phyloP scores from a whole-genome alignment of 176 grass and related monocot species.

The Rhynchospora tenuis region DNA sequence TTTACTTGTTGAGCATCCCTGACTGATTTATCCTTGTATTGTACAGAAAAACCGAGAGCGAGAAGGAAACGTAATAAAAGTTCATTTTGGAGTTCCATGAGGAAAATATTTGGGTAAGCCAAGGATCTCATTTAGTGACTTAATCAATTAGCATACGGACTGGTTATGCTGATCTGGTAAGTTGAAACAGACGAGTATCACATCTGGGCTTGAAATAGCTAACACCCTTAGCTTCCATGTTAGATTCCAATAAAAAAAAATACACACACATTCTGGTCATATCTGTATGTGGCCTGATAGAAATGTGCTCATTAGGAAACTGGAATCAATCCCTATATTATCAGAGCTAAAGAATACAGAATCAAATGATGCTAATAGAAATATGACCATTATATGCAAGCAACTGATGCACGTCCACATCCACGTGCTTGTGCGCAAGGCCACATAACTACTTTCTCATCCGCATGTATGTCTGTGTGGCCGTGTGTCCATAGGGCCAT shows the following conservation, averaged over 20 bases:
- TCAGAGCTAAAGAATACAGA: not conserved
- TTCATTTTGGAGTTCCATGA: constrained; percentile 46
- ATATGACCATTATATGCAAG: not conserved
- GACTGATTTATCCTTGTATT: not conserved
- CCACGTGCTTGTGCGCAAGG: too few species aligned
- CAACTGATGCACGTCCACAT: too few species aligned
- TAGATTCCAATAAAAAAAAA: not conserved
- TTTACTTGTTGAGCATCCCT: not conserved
- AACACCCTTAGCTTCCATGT: not conserved
- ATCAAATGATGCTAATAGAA: not conserved
- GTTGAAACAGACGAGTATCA: not conserved
- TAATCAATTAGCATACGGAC: not conserved
- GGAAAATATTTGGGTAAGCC: constrained; percentile 67
- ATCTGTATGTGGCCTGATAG: not conserved
- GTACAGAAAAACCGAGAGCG: not conserved
- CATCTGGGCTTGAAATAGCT: too few species aligned
- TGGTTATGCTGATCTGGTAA: not conserved
- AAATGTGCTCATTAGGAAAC: too few species aligned
- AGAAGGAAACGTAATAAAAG: constrained; percentile 28
- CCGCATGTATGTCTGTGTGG: too few species aligned
- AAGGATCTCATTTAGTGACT: not conserved
- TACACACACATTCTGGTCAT: not conserved
- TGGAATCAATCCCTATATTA: not conserved
- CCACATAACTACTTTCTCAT: too few species aligned
- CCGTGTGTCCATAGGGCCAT: too few species aligned